Evolutionary conservation across 2,329 filamentous ascomycete genomes (phyloP), one percentile per base, ranked within the genome.

Genomic region (Fusarium humuli): DNA sequence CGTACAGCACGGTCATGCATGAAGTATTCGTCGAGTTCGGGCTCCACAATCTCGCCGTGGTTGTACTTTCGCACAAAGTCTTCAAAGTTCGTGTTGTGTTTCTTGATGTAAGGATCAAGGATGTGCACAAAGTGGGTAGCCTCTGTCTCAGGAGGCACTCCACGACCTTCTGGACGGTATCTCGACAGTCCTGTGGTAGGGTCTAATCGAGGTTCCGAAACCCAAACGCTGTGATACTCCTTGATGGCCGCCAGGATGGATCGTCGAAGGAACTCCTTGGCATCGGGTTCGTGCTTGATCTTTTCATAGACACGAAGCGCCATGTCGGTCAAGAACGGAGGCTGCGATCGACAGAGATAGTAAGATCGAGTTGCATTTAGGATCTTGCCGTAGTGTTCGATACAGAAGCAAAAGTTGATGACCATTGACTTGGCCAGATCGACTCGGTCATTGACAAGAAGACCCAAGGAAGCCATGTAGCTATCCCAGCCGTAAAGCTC

Each of bases 401-500:
- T 98, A 82, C 94, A 97, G 84, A 99, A 99, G 80, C 94, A 97
- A 80, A 98, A 98, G 83, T 99, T 97, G 75, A 88, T 86, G 54
- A 98, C 94, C 94, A 99, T 98, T 52, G 91, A 88, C 83, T 98
- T 97, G 72, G 94, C 94, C 58, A 98, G 83, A 75, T 98, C 90
- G 23, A 94, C 90, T 63, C 93, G 90, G 77, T 96, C 92, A 77
- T 95, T 94, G 73, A 94, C 89, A 63, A 98, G 84, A 62, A 99
- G 86, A 20, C 96, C 96, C 5, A 98, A 85, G 7, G 95, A 96
- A 79, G 95, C 93, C 94, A 99, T 98, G 84, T 98, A 99, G 79
- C 94, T 98, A 81, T 99, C 96, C 96, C 96, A 99, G 48, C 95
- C 95, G 78, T 99, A 99, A 23, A 99, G 83, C 80, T 99, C 96